These are phyloP conservation scores for Fusarium brevicatenulatum DNA, from an alignment of 2,329 filamentous ascomycete species.

Conservation along the genomic window DNA sequence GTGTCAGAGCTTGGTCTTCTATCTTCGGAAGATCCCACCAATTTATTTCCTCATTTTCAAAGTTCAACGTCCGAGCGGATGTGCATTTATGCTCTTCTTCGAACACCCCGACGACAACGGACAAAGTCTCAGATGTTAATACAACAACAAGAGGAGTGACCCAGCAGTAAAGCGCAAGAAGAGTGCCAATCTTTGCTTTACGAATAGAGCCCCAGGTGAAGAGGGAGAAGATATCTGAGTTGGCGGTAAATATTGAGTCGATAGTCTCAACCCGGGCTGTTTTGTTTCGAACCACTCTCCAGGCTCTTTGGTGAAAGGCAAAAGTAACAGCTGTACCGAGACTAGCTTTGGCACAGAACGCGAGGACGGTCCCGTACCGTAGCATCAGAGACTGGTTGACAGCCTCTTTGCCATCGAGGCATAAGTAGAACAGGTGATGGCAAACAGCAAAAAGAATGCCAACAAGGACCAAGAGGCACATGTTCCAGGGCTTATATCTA, in stretches of 20 bases:
- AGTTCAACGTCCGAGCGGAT: not conserved
- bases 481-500: not conserved
- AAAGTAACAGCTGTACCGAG: not conserved
- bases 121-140: not conserved
- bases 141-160: not conserved
- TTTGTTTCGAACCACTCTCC: not conserved
- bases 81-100: not conserved
- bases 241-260: fast-evolving
- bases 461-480: fast-evolving
- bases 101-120: fast-evolving
- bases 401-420: not conserved
- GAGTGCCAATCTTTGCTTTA: fast-evolving
- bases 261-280: not conserved
- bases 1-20: no score
- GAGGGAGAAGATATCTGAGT: not conserved
- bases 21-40: no score
- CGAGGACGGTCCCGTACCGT: fast-evolving
- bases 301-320: not conserved
- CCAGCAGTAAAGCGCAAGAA: not conserved
- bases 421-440: not conserved
- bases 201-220: not conserved
- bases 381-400: not conserved
- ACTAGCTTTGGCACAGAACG: not conserved
- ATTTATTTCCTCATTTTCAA: not conserved
- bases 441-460: not conserved